Base-by-base conservation (phyloP, 2,329 filamentous ascomycete species). In the Fusarium vanettenii region DNA sequence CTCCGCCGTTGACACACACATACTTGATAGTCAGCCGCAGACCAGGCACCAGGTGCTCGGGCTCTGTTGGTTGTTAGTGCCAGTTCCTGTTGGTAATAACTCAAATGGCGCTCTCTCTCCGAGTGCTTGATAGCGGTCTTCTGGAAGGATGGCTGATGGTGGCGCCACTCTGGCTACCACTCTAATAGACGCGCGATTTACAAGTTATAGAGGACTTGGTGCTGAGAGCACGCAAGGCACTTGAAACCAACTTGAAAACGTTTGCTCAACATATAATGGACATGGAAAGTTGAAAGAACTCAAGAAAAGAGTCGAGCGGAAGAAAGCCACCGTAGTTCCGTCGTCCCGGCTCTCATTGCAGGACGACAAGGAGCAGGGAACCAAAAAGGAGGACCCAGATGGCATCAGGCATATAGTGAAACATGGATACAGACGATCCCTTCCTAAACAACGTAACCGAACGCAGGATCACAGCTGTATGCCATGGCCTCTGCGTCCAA, bases 341-440 rank as follows among this genome's bases (percentile, higher is more conserved):
- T 50, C 45, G 45, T 50, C 45, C 45, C 45, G 45, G 45, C 45
- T 50, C 25, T 50, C 45, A 16, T 22, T 18, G 11, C 25, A 41
- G 27, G 27, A 20, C 27, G 18, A 14, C 57, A 37, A 31, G 31
- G 31, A 43, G 29, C 13, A 35, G 59, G 41, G 22, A 48, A 43
- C 41, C 27, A 33, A 48, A 27, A 31, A 20, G 29, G 27, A 48
- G 59, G 41, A 18, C 18, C 56, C 48, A 60, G 48, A 60, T 45
- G 20, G 29, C 37, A 57, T 48, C 45, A 60, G 31, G 20, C 45
- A 60, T 25, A 25, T 39, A 64, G 56, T 68, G 65, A 45, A 57
- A 57, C 50, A 55, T 43, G 25, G 9, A 35, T 29, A 45, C 33
- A 43, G 69, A 20, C 45, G 69, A 71, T 71, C 69, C 61, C 61